Evolutionary conservation across 805 yeast genomes (phyloP).

Genomic region (Zygosaccharomyces siamensis): DNA sequence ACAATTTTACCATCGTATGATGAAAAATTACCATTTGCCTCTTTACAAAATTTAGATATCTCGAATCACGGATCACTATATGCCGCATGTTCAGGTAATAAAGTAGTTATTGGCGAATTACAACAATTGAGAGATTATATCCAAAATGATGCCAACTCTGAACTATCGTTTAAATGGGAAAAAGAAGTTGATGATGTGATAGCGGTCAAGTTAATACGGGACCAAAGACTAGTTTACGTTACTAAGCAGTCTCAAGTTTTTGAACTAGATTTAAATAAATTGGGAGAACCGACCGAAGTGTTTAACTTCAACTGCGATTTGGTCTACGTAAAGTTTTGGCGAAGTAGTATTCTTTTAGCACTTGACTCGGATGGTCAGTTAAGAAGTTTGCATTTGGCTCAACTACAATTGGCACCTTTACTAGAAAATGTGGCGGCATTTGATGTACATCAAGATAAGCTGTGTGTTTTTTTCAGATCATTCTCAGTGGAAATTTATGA

Average conservation of each 20-base stretch:
- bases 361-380: conserved; percentile 9
- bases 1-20: conserved; percentile 35
- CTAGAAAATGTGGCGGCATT: conserved; percentile 14
- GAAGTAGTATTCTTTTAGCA: conserved; percentile 4
- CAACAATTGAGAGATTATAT: conserved; percentile 32
- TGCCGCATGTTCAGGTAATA: conserved; percentile 38
- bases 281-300: conserved; percentile 4
- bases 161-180: conserved; percentile 15
- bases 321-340: conserved; percentile 4
- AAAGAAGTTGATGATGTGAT: conserved; percentile 26
- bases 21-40: conserved; percentile 37
- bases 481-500: conserved; percentile 7
- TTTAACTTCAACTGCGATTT: conserved; percentile 2
- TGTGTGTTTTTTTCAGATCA: conserved; percentile 6
- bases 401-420: background rate
- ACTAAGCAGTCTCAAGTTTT: conserved; percentile 24
- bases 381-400: conserved; percentile 1
- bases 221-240: conserved; percentile 32
- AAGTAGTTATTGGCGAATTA: conserved; percentile 36
- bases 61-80: conserved; percentile 32
- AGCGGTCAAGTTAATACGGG: conserved; percentile 31
- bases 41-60: conserved; percentile 37
- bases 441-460: conserved; percentile 10
- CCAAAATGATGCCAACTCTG: conserved; percentile 17
- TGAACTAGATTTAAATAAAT: conserved; percentile 9